These are phyloP conservation scores for Pleurotus cornucopiae DNA, from an alignment of 768 basidiomycete species.

Conservation along the genomic window DNA sequence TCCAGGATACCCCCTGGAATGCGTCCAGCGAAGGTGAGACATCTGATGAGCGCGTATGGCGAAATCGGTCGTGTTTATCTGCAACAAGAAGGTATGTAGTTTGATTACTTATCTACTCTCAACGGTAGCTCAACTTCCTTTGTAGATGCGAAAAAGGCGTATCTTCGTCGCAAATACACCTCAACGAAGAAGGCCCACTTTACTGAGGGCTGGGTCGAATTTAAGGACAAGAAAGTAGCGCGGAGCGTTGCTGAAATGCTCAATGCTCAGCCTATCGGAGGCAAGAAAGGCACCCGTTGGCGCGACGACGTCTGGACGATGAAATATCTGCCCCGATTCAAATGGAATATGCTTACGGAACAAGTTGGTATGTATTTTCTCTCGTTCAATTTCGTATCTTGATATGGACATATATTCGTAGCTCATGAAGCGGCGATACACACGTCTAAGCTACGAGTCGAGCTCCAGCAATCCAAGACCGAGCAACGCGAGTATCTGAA, in stretches of 20 bases:
- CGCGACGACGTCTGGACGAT: slow-evolving; percentile 99
- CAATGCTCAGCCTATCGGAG: slow-evolving; percentile 93
- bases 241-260: slow-evolving; percentile 90
- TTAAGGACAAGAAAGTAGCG: slow-evolving; percentile 90
- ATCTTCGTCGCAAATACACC: slow-evolving; percentile 76
- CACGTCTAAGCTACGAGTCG: slow-evolving; percentile 83
- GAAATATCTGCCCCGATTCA: slow-evolving; percentile 97
- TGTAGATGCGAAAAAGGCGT: slow-evolving; percentile 81
- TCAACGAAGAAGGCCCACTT: slow-evolving; percentile 84
- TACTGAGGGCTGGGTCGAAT: slow-evolving; percentile 98
- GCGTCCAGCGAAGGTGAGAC: slow-evolving; percentile 93
- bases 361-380: slow-evolving; percentile 77
- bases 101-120: neutral
- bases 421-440: slow-evolving; percentile 93
- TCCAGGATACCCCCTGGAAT: slow-evolving; percentile 97
- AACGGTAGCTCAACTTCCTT: neutral
- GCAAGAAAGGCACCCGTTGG: slow-evolving; percentile 88
- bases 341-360: slow-evolving; percentile 98
- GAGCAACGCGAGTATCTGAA: slow-evolving; percentile 93
- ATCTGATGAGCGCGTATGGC: slow-evolving; percentile 87
- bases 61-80: slow-evolving; percentile 91
- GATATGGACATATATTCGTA: slow-evolving; percentile 23
- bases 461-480: slow-evolving; percentile 79
- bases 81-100: slow-evolving; percentile 76
- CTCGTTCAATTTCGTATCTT: neutral